phyloP scores from a whole-genome alignment of 129 eudicot genomes.

The Ambrosia trifida region DNA sequence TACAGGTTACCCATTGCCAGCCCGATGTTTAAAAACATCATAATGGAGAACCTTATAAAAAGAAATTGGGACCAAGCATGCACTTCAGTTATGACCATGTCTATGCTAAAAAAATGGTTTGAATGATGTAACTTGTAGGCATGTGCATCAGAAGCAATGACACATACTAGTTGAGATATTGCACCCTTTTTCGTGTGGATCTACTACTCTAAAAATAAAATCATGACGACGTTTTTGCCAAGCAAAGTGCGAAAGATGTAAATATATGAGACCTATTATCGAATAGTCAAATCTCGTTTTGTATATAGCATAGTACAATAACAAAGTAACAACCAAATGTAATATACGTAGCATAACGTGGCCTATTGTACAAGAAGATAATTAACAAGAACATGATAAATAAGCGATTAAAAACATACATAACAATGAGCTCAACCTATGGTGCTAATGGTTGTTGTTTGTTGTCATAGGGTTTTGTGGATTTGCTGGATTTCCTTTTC shows the following conservation, averaged over 20 bases:
- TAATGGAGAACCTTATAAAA: constrained; percentile 27
- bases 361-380: constrained; percentile 23
- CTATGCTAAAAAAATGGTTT: background rate
- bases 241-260: constrained; percentile 1
- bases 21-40: constrained; percentile 24
- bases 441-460: constrained; percentile 50
- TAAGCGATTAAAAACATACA: constrained; percentile 4
- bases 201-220: constrained; percentile 13
- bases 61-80: constrained; percentile 39
- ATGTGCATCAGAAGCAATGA: constrained; percentile 10
- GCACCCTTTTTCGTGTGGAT: background rate
- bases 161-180: constrained; percentile 9
- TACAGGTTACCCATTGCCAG: too few species aligned
- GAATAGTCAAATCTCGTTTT: constrained; percentile 12
- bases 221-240: constrained; percentile 11
- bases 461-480: constrained; percentile 60
- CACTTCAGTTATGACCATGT: constrained; percentile 7
- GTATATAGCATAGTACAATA: constrained; percentile 15
- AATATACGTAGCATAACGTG: constrained; percentile 11
- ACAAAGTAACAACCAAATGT: constrained; percentile 7
- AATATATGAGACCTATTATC: background rate
- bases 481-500: constrained; percentile 49
- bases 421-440: constrained; percentile 22
- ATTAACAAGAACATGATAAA: constrained; percentile 13
- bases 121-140: constrained; percentile 8